Percentiles rank a stretch among this genome's conserved stretches.
phyloP scores from a whole-genome alignment of 1,139 yeast species.

The Komagataea norvegica region DNA sequence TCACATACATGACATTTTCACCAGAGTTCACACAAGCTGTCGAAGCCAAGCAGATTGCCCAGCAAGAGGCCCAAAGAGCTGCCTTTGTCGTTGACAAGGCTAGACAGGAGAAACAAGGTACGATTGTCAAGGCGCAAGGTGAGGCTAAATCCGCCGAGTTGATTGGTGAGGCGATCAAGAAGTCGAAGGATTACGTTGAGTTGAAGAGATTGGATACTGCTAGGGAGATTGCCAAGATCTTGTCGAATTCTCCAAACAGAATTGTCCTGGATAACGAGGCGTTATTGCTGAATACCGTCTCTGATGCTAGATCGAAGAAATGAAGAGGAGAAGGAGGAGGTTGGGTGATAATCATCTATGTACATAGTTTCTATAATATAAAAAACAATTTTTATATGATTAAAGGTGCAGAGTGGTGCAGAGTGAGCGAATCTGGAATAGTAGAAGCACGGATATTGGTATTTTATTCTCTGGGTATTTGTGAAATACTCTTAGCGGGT shows the following conservation, averaged over 20 bases:
- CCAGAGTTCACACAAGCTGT: slow-evolving; percentile 98
- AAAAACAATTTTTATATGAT: neutral
- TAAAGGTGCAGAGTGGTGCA: too few relatives aligned
- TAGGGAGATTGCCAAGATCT: slow-evolving; percentile 83
- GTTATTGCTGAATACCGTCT: slow-evolving; percentile 79
- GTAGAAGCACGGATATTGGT: too few relatives aligned
- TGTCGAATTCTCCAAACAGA: slow-evolving; percentile 85
- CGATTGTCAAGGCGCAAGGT: slow-evolving; percentile 96
- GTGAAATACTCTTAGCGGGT: too few relatives aligned
- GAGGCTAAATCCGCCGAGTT: slow-evolving; percentile 97
- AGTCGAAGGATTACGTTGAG: slow-evolving; percentile 92
- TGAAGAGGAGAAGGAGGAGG: slow-evolving; percentile 5
- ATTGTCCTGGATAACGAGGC: slow-evolving; percentile 91
- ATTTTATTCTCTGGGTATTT: too few relatives aligned
- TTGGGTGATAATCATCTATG: slow-evolving; percentile 1
- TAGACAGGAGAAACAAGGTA: slow-evolving; percentile 93
- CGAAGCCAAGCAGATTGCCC: slow-evolving; percentile 98
- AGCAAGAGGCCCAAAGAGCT: slow-evolving; percentile 98
- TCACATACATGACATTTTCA: slow-evolving; percentile 92
- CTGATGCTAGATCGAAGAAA: slow-evolving; percentile 44
- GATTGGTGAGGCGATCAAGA: slow-evolving; percentile 98
- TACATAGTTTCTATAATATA: slow-evolving; percentile 3
- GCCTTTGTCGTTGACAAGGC: slow-evolving; percentile 97
- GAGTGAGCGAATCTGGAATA: too few relatives aligned
- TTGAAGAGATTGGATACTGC: slow-evolving; percentile 96